Evolutionary conservation across 2,329 filamentous ascomycete species (phyloP), one percentile per base, ranked within the genome.

Genomic region (Cercospora zeae-maydis): DNA sequence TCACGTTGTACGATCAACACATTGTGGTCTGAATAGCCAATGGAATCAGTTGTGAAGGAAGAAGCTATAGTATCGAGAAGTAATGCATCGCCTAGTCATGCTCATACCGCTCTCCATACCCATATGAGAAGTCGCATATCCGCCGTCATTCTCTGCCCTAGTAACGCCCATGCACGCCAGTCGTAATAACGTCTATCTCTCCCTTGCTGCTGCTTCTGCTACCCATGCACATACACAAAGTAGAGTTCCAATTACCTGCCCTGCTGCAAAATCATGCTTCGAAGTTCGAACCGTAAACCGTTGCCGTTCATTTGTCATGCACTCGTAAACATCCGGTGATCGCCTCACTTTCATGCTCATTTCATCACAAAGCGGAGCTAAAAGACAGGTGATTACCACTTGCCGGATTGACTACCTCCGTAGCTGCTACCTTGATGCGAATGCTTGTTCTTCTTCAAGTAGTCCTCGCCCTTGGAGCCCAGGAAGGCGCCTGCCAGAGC

Each of bases 401-500:
- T 53, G 49, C 49, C 49, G 31, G 27, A 34, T 4, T 31, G 31
- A 9, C 49, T 53, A 10, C 49, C 49, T 52, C 49, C 49, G 16
- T 52, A 24, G 49, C 49, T 34, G n/a, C 49, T 34, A 8, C 49
- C 31, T 21, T 53, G 49, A 21, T 30, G 14, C 33, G 45, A 53
- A 33, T 34, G 60, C 58, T 66, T 64, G 56, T 72, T 71, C 34
- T 75, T 67, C 75, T 85, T 85, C 67, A 77, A 67, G 68, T 82
- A 81, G 67, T 86, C 80, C 67, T 59, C 31, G 10, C 57, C 69
- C 64, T 85, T 82, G 70, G 78, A 80, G 1, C 85, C 85, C 2
- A 82, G 60, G 51, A 87, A 78, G 0, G 84, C 84, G 60, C 85
- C 85, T 3, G 83, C 82, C 30, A 87, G 72, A 0, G 84, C 81